Conservation (phyloP, 1,284 basidiomycete genomes). For the Leucoagaricus sp. region DNA sequence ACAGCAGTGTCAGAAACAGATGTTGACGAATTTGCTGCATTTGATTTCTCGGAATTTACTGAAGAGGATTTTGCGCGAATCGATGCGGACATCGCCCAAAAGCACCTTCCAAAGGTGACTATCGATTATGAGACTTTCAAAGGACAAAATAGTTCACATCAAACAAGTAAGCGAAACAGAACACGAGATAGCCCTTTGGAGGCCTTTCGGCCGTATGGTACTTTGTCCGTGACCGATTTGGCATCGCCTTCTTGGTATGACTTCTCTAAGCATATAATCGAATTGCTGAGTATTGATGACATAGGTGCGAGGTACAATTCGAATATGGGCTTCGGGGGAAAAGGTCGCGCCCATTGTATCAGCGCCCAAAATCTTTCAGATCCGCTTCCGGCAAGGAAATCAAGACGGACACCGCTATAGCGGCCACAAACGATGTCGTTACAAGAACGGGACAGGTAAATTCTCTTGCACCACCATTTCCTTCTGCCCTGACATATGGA, state of each 20-base stretch:
- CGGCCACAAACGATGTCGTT: conserved; percentile 58
- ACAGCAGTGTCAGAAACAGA: conserved; percentile 28
- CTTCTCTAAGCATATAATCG: neutral
- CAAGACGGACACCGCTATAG: conserved; percentile 56
- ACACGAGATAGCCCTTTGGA: conserved; percentile 23
- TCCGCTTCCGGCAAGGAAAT: conserved; percentile 71
- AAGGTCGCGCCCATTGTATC: conserved; percentile 51
- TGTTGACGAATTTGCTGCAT: conserved; percentile 43
- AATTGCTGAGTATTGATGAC: neutral
- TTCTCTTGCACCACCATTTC: conserved; percentile 16
- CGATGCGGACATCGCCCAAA: conserved; percentile 38
- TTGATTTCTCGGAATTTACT: conserved; percentile 59
- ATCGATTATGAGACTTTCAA: conserved; percentile 6
- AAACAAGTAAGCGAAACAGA: neutral
- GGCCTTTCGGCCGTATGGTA: conserved; percentile 37
- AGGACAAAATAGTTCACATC: neutral
- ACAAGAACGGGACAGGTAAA: conserved; percentile 64
- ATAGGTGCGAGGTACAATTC: conserved; percentile 78
- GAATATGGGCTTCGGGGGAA: conserved; percentile 70
- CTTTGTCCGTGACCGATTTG: conserved; percentile 55
- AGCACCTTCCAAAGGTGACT: conserved; percentile 5
- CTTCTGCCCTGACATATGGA: conserved; percentile 9
- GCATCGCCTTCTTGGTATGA: conserved; percentile 53
- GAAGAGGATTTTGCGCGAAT: conserved; percentile 55
- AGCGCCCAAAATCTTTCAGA: conserved; percentile 62